A percentile compares a stretch with the other conserved stretches of the same genome.
phyloP scores from a whole-genome alignment of 192 early-diverging fungal species.

The Gonapodya sp. region DNA sequence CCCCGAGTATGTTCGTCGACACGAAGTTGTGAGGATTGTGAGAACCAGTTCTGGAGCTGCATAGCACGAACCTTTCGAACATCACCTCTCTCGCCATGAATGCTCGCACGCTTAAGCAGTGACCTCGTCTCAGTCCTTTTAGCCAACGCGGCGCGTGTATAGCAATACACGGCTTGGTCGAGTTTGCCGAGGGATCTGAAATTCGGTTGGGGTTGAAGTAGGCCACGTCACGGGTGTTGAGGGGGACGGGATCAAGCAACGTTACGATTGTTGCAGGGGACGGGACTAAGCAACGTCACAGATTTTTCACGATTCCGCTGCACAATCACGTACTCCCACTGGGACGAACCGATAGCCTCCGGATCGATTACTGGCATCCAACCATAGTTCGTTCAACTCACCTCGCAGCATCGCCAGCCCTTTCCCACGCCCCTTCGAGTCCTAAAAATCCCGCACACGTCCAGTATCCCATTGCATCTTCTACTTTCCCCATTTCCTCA shows the following conservation, averaged over 20 bases:
- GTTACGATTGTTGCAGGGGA: too few species aligned
- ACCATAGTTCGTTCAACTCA: not conserved
- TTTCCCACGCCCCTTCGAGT: not conserved
- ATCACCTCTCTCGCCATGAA: not conserved
- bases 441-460: not conserved
- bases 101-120: not conserved
- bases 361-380: not conserved
- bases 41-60: not conserved
- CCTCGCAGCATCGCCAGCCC: not conserved
- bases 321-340: not conserved
- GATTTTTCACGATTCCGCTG: too few species aligned
- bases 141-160: not conserved
- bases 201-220: too few species aligned
- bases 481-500: not conserved
- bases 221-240: too few species aligned
- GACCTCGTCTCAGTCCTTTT: not conserved
- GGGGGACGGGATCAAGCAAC: too few species aligned
- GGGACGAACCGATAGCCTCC: not conserved
- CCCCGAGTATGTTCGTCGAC: too few species aligned
- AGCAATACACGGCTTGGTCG: not conserved
- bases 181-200: not conserved
- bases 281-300: too few species aligned
- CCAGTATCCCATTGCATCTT: not conserved
- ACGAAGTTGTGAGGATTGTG: too few species aligned
- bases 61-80: not conserved